Base-by-base conservation (phyloP, 306 rosid genomes). In the Quercus aquifolioides region DNA sequence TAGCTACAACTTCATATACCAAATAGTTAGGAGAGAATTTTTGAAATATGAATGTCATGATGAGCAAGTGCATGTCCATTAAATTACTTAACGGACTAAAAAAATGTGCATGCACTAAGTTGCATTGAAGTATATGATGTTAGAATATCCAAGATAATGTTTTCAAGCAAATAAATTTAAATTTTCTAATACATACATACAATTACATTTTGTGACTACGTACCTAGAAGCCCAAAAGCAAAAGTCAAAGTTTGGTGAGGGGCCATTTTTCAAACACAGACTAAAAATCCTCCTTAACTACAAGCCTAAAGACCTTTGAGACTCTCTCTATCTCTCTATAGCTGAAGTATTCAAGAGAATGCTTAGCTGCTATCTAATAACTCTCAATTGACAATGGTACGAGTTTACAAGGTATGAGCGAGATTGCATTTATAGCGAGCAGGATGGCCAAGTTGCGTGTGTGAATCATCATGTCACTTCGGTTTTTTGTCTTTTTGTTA, bases 171-270 rank as follows among this genome's bases (percentile, higher is more conserved):
- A 21, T 8, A 58, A 1, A 58, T 58, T 58, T 58, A 21, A 20
- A 20, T 59, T 1, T 59, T 25, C 17, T 11, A 59, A 21, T 6
- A 49, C 54, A 41, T 57, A 18, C 14, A n/a, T 3, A 20, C 15
- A 58, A 33, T 63, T 30, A 10, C 13, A 63, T 5, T 64, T 30
- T 17, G 46, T 64, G 21, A 62, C 33, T 35, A 5, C 54, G 17
- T 86, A 94, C 99, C 99, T 80, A 95, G 57, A 85, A 95, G 84
- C 78, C 98, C 99, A 75, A 91, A 95, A 6, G 89, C 84, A 78
- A 93, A 82, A 77, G 87, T 90, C 76, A 83, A 79, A 26, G 81
- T 56, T 28, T 86, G 84, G 49, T 71, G 58, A 77, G 86, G 72
- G 62, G 86, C 84, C 98, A 95, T 89, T 30, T 86, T 55, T 85